Percentiles rank a stretch among this genome's conserved stretches.
Conservation (phyloP, 352 stramenopile genomes). For the Pythium utonaiense region DNA sequence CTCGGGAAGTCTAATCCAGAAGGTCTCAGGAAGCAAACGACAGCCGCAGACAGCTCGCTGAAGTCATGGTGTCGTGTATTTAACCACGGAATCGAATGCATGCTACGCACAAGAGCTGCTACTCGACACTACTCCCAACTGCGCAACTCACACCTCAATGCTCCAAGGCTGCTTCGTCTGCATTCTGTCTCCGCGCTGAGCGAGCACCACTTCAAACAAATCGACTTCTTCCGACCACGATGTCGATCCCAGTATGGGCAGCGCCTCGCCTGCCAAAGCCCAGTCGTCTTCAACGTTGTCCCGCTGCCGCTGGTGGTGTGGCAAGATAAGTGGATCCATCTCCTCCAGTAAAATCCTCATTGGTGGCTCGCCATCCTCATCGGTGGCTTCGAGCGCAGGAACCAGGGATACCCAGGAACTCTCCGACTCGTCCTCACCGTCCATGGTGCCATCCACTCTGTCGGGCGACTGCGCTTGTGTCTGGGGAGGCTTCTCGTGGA, state of each 20-base stretch:
- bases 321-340: no score
- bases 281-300: no score
- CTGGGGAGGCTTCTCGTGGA: neutral
- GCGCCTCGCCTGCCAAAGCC: no score
- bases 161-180: neutral
- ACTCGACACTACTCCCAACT: neutral
- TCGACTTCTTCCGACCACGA: neutral
- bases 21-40: neutral
- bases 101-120: neutral
- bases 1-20: neutral
- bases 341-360: no score
- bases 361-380: no score
- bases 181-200: neutral
- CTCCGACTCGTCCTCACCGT: neutral
- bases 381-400: neutral
- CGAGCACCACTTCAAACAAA: neutral
- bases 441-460: neutral
- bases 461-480: neutral
- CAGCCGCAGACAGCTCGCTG: conserved; percentile 15
- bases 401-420: neutral
- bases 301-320: no score
- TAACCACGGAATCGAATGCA: neutral
- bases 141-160: neutral
- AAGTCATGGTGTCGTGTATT: neutral
- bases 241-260: no score